These are phyloP conservation scores for Hymenoscyphus linearis DNA, from an alignment of 2,329 filamentous ascomycete species.

Conservation along the genomic window DNA sequence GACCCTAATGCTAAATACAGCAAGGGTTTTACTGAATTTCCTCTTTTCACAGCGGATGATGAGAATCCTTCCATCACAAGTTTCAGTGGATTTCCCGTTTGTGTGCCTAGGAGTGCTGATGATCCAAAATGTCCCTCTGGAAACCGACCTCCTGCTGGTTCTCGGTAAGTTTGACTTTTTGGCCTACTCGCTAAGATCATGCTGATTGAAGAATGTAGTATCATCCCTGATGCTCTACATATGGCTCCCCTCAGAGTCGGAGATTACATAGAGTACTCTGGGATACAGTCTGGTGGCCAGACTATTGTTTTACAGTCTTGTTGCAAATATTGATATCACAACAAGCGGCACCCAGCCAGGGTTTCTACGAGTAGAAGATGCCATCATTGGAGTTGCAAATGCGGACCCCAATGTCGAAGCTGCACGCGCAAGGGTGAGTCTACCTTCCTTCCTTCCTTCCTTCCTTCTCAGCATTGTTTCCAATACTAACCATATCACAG, in stretches of 20 bases:
- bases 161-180: not conserved
- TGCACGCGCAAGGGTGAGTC: slow-evolving; percentile 26
- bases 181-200: not conserved
- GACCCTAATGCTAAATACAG: slow-evolving; percentile 43
- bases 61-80: slow-evolving; percentile 43
- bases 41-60: slow-evolving; percentile 44
- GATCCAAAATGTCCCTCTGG: slow-evolving; percentile 33
- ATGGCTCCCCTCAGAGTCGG: slow-evolving; percentile 39
- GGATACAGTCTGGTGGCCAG: slow-evolving; percentile 31
- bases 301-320: slow-evolving; percentile 36
- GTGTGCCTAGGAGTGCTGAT: slow-evolving; percentile 39
- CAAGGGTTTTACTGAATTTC: slow-evolving; percentile 34
- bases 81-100: slow-evolving; percentile 49
- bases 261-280: slow-evolving; percentile 38
- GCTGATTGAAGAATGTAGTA: slow-evolving; percentile 21
- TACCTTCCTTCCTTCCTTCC: not conserved
- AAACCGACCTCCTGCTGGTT: not conserved
- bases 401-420: slow-evolving; percentile 33
- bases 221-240: slow-evolving; percentile 32
- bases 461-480: too few species aligned
- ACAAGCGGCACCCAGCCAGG: slow-evolving; percentile 32
- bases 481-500: slow-evolving; percentile 11
- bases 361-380: slow-evolving; percentile 39
- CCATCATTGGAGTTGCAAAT: slow-evolving; percentile 37
- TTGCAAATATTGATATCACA: slow-evolving; percentile 37